Base-by-base conservation (phyloP, 2,329 filamentous ascomycete species). In the Aspergillus neoniger region DNA sequence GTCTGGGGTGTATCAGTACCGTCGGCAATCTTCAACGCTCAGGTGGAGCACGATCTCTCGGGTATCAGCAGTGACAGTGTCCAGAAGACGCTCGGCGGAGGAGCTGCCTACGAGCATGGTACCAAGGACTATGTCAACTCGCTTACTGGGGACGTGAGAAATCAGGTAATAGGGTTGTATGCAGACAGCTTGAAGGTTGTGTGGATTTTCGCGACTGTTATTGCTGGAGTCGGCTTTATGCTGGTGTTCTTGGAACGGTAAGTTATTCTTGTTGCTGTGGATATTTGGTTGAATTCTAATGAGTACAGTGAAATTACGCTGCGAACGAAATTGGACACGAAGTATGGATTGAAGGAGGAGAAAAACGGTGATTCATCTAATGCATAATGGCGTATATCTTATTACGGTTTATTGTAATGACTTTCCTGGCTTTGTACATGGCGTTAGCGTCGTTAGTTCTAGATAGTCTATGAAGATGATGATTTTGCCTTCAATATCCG, bases 141-240 rank as follows among this genome's bases (percentile, higher is more conserved):
- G 17, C 10, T 30, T 30, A 36, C 39, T 23, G 7, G 56, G 1
- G 47, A n/a, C 0, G 38, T 60, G 1, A 41, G 41, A 25, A 52
- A 49, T 0, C 65, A 79, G 56, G 74, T 81, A 3, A 58, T 74
- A 1, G 53, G 61, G 1, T 71, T 74, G 0, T 81, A 76, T 57
- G 68, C 69, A 0, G 63, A 72, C 32, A 69, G 73, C 1, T 62
- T 81, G 38, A 72, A 67, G 50, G 63, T 65, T 15, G 72, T 79
- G 2, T 81, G 79, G 76, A 63, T 75, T 3, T 66, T 79, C 1
- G 72, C 73, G 9, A 67, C 77, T 0, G 65, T 70, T 0, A 67
- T 80, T 17, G 67, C 71, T 0, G 72, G 59, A 0, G 28, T 77
- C 3, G 72, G 70, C 1, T 74, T 80, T n/a, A 30, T 74, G 5